phyloP scores from a whole-genome alignment of 441 rosid species.

The Metrosideros polymorpha region DNA sequence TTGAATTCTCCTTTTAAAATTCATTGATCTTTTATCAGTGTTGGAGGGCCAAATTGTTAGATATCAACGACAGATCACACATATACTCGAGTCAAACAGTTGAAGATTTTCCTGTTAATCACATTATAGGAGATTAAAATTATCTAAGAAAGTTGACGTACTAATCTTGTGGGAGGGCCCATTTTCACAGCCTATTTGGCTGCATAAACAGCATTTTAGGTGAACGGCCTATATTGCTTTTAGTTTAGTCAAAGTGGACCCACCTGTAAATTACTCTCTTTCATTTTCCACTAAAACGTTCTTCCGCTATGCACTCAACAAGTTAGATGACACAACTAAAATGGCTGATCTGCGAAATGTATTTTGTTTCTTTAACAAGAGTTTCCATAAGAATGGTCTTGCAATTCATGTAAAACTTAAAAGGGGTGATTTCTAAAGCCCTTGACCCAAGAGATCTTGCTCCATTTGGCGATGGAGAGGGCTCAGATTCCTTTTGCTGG shows the following conservation, averaged over 20 bases:
- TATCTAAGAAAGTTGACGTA: not conserved
- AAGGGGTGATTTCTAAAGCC: rapidly evolving
- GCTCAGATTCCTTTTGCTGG: not conserved
- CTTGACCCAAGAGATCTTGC: not conserved
- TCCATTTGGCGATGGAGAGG: rapidly evolving
- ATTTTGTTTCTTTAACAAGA: no score
- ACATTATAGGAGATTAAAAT: not conserved
- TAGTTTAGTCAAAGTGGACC: not conserved
- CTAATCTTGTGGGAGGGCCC: not conserved
- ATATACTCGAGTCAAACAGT: not conserved
- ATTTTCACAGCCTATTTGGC: not conserved
- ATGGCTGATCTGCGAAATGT: no score
- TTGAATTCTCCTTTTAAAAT: not conserved
- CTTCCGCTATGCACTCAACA: no score
- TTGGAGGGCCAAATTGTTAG: rapidly evolving
- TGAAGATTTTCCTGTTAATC: no score
- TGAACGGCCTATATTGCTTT: not conserved
- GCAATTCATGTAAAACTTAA: not conserved
- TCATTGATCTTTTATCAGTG: rapidly evolving
- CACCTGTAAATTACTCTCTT: no score
- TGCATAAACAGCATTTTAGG: not conserved
- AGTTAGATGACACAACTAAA: no score
- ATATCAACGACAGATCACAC: rapidly evolving
- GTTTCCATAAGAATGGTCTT: not conserved
- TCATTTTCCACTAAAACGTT: no score